phyloP scores from a whole-genome alignment of 2,329 filamentous ascomycete species.

The Herpotrichia juniperi region DNA sequence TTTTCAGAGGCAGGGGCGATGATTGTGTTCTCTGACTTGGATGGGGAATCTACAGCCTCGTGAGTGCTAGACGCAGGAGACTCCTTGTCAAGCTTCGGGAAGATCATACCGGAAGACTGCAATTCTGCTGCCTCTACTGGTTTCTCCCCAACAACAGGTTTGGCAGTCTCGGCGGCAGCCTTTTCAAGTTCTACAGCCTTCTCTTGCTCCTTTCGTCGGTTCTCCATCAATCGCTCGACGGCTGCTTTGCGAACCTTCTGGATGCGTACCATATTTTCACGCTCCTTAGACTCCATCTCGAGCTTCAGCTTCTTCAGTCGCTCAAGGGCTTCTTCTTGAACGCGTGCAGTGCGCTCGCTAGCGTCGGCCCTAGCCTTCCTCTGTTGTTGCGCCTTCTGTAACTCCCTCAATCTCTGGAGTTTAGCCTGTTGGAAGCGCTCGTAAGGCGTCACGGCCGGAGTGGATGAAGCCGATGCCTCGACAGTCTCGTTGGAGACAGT shows the following conservation, averaged over 20 bases:
- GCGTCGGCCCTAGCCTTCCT: constrained; percentile 9
- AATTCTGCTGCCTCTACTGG: constrained; percentile 18
- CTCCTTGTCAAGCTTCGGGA: constrained; percentile 95
- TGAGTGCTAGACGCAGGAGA: constrained; percentile 83
- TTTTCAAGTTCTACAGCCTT: not conserved
- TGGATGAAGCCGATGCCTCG: constrained; percentile 22
- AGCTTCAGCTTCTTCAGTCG: constrained; percentile 32
- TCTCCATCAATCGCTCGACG: constrained; percentile 40
- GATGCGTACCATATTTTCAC: constrained; percentile 23
- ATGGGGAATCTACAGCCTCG: constrained; percentile 55
- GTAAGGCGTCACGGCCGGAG: constrained; percentile 14
- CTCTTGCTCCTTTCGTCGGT: constrained; percentile 42
- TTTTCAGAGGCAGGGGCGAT: constrained; percentile 42
- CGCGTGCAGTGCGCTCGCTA: constrained; percentile 4
- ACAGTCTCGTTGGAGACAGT: constrained; percentile 3
- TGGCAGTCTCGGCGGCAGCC: constrained; percentile 25
- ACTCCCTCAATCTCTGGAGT: constrained; percentile 27
- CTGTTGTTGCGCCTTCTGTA: constrained; percentile 17
- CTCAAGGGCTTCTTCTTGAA: constrained; percentile 34
- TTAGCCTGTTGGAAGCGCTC: constrained; percentile 33
- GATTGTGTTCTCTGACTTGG: constrained; percentile 33
- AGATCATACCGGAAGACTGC: constrained; percentile 75
- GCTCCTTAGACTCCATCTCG: constrained; percentile 17
- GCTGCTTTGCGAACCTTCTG: constrained; percentile 42
- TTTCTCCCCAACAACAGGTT: constrained; percentile 44